Base-by-base conservation (phyloP, 177 flowering plant genomes). In the Telopea speciosissima region DNA sequence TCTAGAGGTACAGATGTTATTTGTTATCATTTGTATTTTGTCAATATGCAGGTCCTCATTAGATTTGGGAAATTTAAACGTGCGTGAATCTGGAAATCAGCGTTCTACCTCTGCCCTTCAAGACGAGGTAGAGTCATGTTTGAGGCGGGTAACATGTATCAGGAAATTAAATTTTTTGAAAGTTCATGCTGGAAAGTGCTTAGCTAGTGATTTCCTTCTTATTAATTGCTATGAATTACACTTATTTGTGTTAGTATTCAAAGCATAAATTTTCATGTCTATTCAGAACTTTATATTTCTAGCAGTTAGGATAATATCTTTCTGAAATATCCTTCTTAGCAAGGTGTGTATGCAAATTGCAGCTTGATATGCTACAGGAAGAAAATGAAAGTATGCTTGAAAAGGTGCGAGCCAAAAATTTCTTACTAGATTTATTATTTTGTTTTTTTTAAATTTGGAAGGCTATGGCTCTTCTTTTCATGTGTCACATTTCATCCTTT, bases 311-410 rank as follows among this genome's bases (percentile, higher is more conserved):
- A 65, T 28, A 8, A 24, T 28, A 28, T 28, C 31, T 54, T 66
- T 52, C 13, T 31, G 24, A 17, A 12, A 26, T 44, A 45, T 56
- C 8, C 61, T 68, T 71, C 49, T 68, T 66, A 56, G 25, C 40
- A 36, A 64, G 66, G 62, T 71, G 24, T 11, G 3, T 45, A 19
- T 79, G 71, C 72, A 2, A 66, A 67, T 75, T 81, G 85, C 94
- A 91, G 97, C 79, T 89, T 79, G 98, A 92, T 75, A 86, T 90
- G 91, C 81, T 93, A 74, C 96, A 90, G 69, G 98, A 92, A 77
- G 96, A 93, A 82, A 92, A 90, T 83, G 96, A 89, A 69, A 82
- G 75, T 81, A 72, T 92, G 68, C 79, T 87, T 68, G 92, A 90
- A 68, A 92, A 92, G 98, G 97, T 93, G 73, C 52, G 59, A 76